Base-by-base conservation (phyloP, 768 basidiomycete species). In the Xerocomus spinulosus region DNA sequence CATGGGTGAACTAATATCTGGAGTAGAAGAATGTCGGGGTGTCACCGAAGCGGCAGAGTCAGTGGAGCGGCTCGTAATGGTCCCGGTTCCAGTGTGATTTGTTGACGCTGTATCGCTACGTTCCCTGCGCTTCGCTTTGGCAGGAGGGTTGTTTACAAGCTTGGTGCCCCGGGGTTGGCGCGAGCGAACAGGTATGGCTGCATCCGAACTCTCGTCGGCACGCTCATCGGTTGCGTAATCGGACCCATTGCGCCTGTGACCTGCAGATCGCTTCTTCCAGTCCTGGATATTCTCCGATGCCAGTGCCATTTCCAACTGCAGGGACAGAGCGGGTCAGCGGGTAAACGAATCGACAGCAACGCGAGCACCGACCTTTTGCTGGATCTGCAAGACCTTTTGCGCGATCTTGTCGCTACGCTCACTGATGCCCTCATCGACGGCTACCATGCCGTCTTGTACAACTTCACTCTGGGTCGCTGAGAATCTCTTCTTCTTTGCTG, bases 321-420 rank as follows among this genome's bases (percentile, higher is more conserved):
- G 50, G 28, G 34, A 25, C 3, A 21, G 30, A 33, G 17, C 47
- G n/a, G 43, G 35, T 60, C 29, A 62, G 28, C 13, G 34, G 28
- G 45, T 44, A 18, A 18, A 15, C 17, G 21, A 15, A 30, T 10
- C 36, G 34, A 42, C 3, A 18, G 21, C n/a, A n/a, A 44, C 4
- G 41, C 18, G n/a, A 26, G 23, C 21, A 66, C 73, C 46, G 36
- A 92, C 92, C 81, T 94, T 95, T 54, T 87, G 82, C 69, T 95
- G 92, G 49, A 96, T 94, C 66, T 87, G 82, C 40, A 87, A 60
- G 38, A 96, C 87, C 66, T 92, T 91, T 63, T 87, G 81, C 21
- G 89, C 85, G 46, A 96, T 93, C 60, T 80, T 82, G 57, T 94
- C 92, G 54, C 86, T 92, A 63, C 84, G 83, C 60, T 83, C 77